Evolutionary conservation across 2,329 filamentous ascomycete genomes (phyloP).

Genomic region (Elsinoe necatrix): DNA sequence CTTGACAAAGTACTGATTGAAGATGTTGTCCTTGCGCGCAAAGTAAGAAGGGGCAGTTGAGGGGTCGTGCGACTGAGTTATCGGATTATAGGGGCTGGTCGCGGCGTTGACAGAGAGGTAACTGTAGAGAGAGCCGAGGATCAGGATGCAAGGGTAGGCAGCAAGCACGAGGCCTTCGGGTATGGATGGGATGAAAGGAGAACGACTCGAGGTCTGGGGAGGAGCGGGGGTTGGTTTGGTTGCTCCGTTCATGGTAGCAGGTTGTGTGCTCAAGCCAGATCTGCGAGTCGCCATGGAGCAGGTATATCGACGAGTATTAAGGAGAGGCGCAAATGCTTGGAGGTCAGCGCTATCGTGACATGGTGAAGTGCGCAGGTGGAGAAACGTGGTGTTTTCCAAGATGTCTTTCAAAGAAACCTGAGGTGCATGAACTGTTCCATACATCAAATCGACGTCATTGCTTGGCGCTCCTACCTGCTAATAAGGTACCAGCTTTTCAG

Average conservation of each 20-base stretch:
- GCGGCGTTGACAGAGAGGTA: conserved; percentile 52
- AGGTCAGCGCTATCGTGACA: background rate
- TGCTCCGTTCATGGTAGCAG: conserved; percentile 1
- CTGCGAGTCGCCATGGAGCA: background rate
- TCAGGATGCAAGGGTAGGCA: conserved; percentile 68
- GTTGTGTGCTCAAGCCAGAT: background rate
- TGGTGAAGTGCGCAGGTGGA: background rate
- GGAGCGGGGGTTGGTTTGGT: background rate
- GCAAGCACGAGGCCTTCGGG: conserved; percentile 57
- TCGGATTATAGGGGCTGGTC: conserved; percentile 51
- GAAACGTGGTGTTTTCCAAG: conserved; percentile 1
- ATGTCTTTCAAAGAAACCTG: background rate
- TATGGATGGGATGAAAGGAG: conserved; percentile 60
- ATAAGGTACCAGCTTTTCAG: too few species aligned
- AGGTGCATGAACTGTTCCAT: background rate
- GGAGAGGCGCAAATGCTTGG: background rate
- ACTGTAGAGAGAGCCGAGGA: conserved; percentile 75
- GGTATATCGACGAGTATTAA: background rate
- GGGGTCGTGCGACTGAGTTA: conserved; percentile 54
- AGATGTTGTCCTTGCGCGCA: conserved; percentile 82
- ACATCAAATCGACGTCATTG: conserved; percentile 5
- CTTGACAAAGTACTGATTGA: conserved; percentile 93
- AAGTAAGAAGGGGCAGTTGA: conserved; percentile 70
- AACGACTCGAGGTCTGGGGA: conserved; percentile 18
- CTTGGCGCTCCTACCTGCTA: background rate